Evolutionary conservation across 352 stramenopile species (phyloP).

Genomic region (Pythium utonaiense): DNA sequence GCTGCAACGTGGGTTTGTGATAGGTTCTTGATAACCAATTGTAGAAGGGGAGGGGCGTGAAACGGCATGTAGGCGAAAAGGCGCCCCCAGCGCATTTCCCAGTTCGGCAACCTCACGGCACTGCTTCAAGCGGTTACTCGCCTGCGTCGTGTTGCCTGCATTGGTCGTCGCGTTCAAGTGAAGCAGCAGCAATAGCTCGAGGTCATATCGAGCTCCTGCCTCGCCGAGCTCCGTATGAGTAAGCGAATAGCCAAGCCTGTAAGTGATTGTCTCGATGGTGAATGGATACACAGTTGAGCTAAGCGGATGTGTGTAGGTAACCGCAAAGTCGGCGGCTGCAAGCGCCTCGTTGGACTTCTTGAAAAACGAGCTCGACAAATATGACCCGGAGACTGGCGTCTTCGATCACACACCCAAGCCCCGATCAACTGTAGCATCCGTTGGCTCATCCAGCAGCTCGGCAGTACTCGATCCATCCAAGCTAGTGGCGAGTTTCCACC

Average conservation of each 20-base stretch:
- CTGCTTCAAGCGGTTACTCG: background rate
- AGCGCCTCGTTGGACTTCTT: constrained; percentile 55
- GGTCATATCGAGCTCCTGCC: background rate
- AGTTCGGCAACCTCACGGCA: background rate
- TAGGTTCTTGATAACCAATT: constrained; percentile 3
- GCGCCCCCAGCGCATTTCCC: background rate
- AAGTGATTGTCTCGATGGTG: background rate
- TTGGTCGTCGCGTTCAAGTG: background rate
- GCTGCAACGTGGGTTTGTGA: background rate
- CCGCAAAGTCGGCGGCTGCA: constrained; percentile 8
- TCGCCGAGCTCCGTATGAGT: constrained; percentile 29
- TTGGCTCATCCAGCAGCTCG: constrained; percentile 9
- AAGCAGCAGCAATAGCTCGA: background rate
- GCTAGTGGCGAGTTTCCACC: constrained; percentile 3
- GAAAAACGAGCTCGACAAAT: constrained; percentile 57
- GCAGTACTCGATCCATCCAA: constrained; percentile 17
- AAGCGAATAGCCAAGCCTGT: constrained; percentile 50
- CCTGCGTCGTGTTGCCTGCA: background rate
- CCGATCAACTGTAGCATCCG: constrained; percentile 13
- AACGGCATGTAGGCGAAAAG: constrained; percentile 23
- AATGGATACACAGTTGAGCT: background rate
- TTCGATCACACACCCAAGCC: constrained; percentile 15
- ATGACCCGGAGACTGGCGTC: constrained; percentile 36
- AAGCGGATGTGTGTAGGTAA: background rate
- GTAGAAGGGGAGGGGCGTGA: constrained; percentile 39